phyloP scores from a whole-genome alignment of 169 alveolate species.

The Plasmodium reichenowi region DNA sequence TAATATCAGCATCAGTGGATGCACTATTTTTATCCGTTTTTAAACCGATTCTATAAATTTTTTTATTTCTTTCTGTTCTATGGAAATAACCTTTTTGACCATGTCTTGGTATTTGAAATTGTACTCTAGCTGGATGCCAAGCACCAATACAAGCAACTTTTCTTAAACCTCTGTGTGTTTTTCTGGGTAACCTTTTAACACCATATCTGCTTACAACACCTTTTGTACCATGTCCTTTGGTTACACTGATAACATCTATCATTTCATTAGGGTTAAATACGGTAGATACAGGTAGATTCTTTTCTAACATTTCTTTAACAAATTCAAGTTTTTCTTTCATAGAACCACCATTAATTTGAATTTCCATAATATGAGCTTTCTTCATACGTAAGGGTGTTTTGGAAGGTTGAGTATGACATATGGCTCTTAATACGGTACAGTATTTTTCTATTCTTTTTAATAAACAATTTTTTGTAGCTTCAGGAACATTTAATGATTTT shows the following conservation, averaged over 20 bases:
- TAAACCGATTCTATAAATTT: slow-evolving; percentile 98
- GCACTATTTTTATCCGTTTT: slow-evolving; percentile 96
- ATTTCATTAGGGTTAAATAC: slow-evolving; percentile 97
- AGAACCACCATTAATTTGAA: slow-evolving; percentile 99
- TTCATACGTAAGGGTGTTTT: slow-evolving; percentile 95
- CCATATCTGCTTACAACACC: slow-evolving; percentile 99
- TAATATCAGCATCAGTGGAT: slow-evolving; percentile 97
- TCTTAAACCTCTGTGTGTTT: slow-evolving; percentile 99
- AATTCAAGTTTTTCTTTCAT: slow-evolving; percentile 97
- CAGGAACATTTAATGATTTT: slow-evolving; percentile 93
- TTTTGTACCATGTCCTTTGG: slow-evolving; percentile 99
- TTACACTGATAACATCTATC: slow-evolving; percentile 98
- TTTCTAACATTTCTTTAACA: slow-evolving; percentile 96
- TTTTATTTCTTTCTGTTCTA: slow-evolving; percentile 99
- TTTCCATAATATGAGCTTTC: slow-evolving; percentile 99
- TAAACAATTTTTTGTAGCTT: slow-evolving; percentile 93
- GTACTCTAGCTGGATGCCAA: slow-evolving; percentile 99
- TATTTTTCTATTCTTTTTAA: slow-evolving; percentile 96
- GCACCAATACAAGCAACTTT: slow-evolving; percentile 99
- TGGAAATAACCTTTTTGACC: slow-evolving; percentile 99
- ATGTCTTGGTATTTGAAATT: slow-evolving; percentile 99
- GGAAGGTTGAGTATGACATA: slow-evolving; percentile 99
- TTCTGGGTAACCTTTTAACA: slow-evolving; percentile 98
- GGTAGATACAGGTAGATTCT: slow-evolving; percentile 95
- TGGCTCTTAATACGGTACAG: slow-evolving; percentile 98